These are phyloP conservation scores for Candida patagonica DNA, from an alignment of 805 yeast genomes.

Conservation along the genomic window DNA sequence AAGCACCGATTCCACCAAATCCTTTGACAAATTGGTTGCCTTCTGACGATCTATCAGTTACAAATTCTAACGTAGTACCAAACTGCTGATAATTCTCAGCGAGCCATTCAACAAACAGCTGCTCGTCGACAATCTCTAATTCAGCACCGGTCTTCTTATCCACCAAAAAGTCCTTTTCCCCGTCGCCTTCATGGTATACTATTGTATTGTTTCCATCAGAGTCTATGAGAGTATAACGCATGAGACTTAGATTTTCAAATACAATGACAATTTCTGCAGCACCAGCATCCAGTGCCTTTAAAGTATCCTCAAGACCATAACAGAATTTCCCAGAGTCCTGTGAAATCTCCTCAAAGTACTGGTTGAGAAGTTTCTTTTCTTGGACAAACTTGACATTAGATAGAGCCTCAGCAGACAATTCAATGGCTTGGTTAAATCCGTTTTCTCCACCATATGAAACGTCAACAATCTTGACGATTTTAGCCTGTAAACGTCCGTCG, in stretches of 20 bases:
- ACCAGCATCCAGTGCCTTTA: slow-evolving; percentile 93
- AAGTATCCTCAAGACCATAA: slow-evolving; percentile 93
- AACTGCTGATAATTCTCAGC: slow-evolving; percentile 91
- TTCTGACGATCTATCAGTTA: slow-evolving; percentile 92
- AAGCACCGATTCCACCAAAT: slow-evolving; percentile 98
- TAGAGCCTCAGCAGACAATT: slow-evolving; percentile 91
- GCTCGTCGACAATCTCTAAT: slow-evolving; percentile 81
- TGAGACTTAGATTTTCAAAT: slow-evolving; percentile 78
- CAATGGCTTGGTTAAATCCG: slow-evolving; percentile 99
- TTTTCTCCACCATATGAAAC: slow-evolving; percentile 99
- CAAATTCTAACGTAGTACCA: slow-evolving; percentile 95
- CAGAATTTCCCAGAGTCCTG: slow-evolving; percentile 97
- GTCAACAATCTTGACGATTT: slow-evolving; percentile 88
- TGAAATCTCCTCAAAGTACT: slow-evolving; percentile 93
- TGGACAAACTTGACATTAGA: slow-evolving; percentile 96
- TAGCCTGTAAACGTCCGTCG: slow-evolving; percentile 79
- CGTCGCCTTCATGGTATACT: slow-evolving; percentile 62
- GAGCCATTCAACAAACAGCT: slow-evolving; percentile 88
- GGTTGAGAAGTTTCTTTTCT: slow-evolving; percentile 89
- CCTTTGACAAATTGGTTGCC: slow-evolving; percentile 98
- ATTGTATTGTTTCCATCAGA: slow-evolving; percentile 69
- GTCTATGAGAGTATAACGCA: slow-evolving; percentile 79
- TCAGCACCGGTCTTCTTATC: slow-evolving; percentile 86
- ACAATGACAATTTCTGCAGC: slow-evolving; percentile 91
- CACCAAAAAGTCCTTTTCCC: slow-evolving; percentile 63